Percentiles rank a stretch among this genome's conserved stretches.
These are phyloP conservation scores for Penicillium sp. DNA, from an alignment of 2,329 filamentous ascomycete genomes.

Conservation along the genomic window DNA sequence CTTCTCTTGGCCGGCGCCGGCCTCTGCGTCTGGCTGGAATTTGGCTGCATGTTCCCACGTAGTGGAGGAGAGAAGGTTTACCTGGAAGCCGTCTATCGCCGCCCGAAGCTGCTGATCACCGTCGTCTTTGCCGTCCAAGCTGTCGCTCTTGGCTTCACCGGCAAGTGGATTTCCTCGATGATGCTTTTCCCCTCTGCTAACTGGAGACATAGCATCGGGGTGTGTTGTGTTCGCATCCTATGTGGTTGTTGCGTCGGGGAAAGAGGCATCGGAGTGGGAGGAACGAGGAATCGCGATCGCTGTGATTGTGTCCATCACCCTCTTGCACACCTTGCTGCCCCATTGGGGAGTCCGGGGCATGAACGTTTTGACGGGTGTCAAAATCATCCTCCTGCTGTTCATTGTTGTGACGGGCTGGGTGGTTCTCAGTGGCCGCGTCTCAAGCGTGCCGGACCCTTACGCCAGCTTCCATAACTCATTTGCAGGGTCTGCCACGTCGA, in stretches of 20 bases:
- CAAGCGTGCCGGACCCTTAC: constrained; percentile 58
- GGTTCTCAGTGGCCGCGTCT: constrained; percentile 59
- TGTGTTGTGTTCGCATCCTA: constrained; percentile 69
- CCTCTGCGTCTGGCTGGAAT: constrained; percentile 61
- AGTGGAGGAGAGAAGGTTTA: constrained; percentile 68
- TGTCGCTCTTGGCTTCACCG: constrained; percentile 60
- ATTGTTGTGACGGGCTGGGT: constrained; percentile 63
- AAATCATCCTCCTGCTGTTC: constrained; percentile 63
- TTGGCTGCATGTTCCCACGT: constrained; percentile 65
- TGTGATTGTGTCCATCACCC: constrained; percentile 62
- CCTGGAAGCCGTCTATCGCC: constrained; percentile 63
- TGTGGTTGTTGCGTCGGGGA: constrained; percentile 62
- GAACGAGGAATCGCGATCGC: constrained; percentile 65
- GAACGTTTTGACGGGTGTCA: constrained; percentile 64
- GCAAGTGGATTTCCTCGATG: constrained; percentile 2
- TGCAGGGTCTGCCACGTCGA: constrained; percentile 57
- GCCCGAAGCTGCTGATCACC: constrained; percentile 60
- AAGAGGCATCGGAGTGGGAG: constrained; percentile 64
- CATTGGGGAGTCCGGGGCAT: constrained; percentile 67
- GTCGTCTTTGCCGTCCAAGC: constrained; percentile 62
- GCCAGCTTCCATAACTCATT: constrained; percentile 63
- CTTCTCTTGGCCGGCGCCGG: constrained; percentile 59
- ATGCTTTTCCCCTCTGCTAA: neutral
- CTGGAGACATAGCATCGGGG: constrained; percentile 49
- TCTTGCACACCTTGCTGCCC: constrained; percentile 62